Conservation (phyloP, 208 protist species). For the Leishmania braziliensis region DNA sequence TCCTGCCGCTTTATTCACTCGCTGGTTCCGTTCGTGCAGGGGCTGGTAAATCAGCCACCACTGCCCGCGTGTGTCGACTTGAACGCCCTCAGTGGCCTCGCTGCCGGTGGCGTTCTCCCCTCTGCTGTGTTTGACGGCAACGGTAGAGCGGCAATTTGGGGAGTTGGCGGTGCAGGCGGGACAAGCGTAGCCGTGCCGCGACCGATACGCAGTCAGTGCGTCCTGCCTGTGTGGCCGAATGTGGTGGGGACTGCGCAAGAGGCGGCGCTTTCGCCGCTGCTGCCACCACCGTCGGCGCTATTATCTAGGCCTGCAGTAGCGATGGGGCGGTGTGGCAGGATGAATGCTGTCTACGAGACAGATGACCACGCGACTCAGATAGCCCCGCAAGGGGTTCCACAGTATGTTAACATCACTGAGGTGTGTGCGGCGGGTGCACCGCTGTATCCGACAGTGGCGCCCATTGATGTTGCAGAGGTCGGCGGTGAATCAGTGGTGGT, state of each 20-base stretch:
- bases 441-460: not conserved
- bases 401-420: not conserved
- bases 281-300: not conserved
- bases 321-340: not conserved
- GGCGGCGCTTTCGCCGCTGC: not conserved
- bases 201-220: not conserved
- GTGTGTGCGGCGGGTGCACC: not conserved
- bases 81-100: not conserved
- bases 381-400: not conserved
- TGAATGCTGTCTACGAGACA: not conserved
- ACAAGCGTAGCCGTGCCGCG: not conserved
- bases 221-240: not conserved
- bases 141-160: not conserved
- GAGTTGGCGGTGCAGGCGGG: not conserved
- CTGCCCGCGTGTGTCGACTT: not conserved
- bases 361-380: not conserved
- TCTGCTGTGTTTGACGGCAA: not conserved
- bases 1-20: conserved; percentile 79
- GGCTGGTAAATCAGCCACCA: conserved; percentile 35
- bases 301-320: not conserved
- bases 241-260: not conserved
- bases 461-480: not conserved
- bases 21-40: conserved; percentile 60
- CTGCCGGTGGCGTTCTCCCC: conserved; percentile 7
- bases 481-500: not conserved